Conservation (phyloP, 108 stramenopile genomes). For the Parietichytrium sp. region DNA sequence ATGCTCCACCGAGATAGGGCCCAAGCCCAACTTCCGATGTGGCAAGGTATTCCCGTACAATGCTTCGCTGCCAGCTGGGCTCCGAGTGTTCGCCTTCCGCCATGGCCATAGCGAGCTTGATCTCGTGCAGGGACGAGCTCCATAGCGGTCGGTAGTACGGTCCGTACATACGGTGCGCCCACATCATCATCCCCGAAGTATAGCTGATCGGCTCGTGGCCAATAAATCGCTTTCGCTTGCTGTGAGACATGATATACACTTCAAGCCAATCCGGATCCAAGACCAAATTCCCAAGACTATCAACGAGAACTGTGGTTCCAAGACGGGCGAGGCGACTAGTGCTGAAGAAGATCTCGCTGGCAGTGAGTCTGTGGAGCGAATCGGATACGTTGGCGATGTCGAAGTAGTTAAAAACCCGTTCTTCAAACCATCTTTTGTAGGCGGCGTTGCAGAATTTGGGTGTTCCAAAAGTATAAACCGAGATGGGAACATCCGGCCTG, state of each 20-base stretch:
- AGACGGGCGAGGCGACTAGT: neutral
- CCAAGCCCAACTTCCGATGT: slow-evolving; percentile 16
- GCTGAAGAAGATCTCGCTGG: neutral
- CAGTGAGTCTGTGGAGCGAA: neutral
- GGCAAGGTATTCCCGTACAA: neutral
- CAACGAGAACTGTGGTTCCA: neutral
- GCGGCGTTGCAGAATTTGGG: neutral
- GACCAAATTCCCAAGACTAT: slow-evolving; percentile 25
- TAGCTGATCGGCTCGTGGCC: slow-evolving; percentile 12
- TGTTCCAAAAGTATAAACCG: slow-evolving; percentile 7
- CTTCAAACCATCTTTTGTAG: neutral
- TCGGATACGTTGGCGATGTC: slow-evolving; percentile 34
- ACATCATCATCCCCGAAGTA: neutral
- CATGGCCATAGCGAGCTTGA: neutral
- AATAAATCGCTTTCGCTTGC: slow-evolving; percentile 7
- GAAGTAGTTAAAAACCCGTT: neutral
- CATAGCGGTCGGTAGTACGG: slow-evolving; percentile 6
- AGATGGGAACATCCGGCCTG: neutral
- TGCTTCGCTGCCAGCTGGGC: slow-evolving; percentile 31
- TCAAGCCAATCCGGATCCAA: slow-evolving; percentile 17
- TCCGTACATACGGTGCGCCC: slow-evolving; percentile 34
- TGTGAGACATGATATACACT: neutral
- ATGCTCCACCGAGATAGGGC: neutral
- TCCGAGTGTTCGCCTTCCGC: too few relatives aligned
- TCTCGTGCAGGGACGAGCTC: neutral